Conservation (phyloP, 2,329 filamentous ascomycete genomes). For the Pyrenophora teres region DNA sequence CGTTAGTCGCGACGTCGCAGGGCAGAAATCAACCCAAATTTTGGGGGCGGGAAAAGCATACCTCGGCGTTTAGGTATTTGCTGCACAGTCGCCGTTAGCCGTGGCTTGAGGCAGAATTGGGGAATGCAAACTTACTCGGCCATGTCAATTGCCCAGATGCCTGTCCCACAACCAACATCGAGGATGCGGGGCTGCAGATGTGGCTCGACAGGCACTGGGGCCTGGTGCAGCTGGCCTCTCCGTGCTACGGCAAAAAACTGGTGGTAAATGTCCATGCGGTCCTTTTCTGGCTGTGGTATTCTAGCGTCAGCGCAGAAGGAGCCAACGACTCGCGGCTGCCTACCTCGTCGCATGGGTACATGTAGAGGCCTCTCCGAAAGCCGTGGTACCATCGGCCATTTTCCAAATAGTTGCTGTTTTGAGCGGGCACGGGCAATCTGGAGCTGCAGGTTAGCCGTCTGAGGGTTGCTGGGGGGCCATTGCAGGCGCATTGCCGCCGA, state of each 20-base stretch:
- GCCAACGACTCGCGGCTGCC: constrained; percentile 23
- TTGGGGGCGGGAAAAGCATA: constrained; percentile 25
- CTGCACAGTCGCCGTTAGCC: constrained; percentile 45
- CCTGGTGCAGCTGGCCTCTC: constrained; percentile 54
- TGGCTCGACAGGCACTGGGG: constrained; percentile 45
- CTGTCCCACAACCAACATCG: constrained; percentile 81
- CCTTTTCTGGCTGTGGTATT: constrained; percentile 65
- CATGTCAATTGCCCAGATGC: constrained; percentile 89
- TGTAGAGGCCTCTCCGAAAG: constrained; percentile 70
- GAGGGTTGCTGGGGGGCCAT: constrained; percentile 6
- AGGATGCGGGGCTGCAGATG: constrained; percentile 57
- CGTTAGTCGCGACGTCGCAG: constrained; percentile 32
- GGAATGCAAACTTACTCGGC: constrained; percentile 64
- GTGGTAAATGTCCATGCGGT: constrained; percentile 81
- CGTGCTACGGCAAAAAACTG: constrained; percentile 73
- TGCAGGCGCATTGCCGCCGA: constrained; percentile 9
- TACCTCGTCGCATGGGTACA: constrained; percentile 79
- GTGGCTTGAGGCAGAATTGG: constrained; percentile 12
- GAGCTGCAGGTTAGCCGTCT: constrained; percentile 9
- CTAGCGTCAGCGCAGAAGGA: constrained; percentile 17
- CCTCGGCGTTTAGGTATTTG: constrained; percentile 61
- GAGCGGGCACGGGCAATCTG: constrained; percentile 47
- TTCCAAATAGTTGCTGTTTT: constrained; percentile 59
- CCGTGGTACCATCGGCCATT: constrained; percentile 73
- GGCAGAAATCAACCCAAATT: constrained; percentile 8